A percentile compares a stretch with the other conserved stretches of the same genome.
Conservation (phyloP, 148 eudicot species). For the Euryodendron excelsum region DNA sequence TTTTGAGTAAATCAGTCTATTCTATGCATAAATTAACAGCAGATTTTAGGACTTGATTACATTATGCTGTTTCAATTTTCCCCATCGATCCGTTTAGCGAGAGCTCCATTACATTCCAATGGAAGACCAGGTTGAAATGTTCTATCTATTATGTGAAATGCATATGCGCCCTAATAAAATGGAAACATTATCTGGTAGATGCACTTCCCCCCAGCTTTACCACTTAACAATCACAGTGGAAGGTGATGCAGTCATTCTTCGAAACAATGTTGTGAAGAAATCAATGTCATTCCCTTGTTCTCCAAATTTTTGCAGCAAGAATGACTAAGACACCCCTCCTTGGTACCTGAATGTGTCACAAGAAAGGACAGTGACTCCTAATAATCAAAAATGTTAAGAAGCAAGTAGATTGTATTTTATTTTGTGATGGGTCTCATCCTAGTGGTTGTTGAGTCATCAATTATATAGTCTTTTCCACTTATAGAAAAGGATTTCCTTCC, state of each 20-base stretch:
- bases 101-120: slow-evolving; percentile 24
- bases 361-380: slow-evolving; percentile 6
- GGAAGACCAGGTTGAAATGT: neutral
- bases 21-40: neutral
- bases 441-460: slow-evolving; percentile 37
- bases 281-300: neutral
- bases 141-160: neutral
- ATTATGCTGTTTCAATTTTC: neutral
- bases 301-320: too few relatives aligned
- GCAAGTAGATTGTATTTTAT: slow-evolving; percentile 19
- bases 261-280: neutral
- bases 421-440: slow-evolving; percentile 17
- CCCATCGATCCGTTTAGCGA: slow-evolving; percentile 10
- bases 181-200: slow-evolving; percentile 3
- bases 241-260: slow-evolving; percentile 2
- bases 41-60: neutral
- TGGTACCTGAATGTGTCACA: neutral
- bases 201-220: neutral
- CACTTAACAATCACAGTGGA: slow-evolving; percentile 8
- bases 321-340: neutral
- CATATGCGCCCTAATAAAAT: neutral
- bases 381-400: neutral
- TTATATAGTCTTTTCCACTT: slow-evolving; percentile 28
- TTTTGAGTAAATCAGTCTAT: slow-evolving; percentile 1
- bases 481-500: slow-evolving; percentile 26